Conservation (phyloP, 192 early-diverging fungal species). For the Spizellomyces sp. region DNA sequence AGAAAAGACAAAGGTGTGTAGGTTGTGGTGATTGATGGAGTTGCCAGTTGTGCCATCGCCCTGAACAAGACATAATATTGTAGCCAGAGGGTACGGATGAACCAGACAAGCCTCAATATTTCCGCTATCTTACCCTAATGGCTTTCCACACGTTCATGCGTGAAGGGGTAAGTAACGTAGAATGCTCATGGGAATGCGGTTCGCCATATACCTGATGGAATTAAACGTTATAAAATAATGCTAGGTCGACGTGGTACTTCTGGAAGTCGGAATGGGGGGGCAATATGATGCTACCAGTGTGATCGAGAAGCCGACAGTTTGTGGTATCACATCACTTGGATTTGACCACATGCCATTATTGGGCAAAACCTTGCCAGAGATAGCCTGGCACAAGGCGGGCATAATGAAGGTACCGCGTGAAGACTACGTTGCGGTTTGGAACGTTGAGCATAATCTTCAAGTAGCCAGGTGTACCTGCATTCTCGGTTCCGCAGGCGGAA, state of each 20-base stretch:
- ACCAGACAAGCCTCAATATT: constrained; percentile 74
- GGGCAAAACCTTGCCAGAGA: constrained; percentile 71
- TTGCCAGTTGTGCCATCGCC: too few species aligned
- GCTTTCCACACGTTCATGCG: constrained; percentile 85
- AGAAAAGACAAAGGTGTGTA: constrained; percentile 43
- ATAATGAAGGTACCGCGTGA: constrained; percentile 62
- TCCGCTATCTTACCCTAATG: constrained; percentile 87
- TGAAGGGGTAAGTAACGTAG: constrained; percentile 54
- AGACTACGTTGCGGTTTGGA: not conserved
- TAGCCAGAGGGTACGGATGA: not conserved
- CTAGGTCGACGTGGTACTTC: constrained; percentile 67
- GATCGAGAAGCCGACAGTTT: constrained; percentile 54
- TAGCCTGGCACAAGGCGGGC: constrained; percentile 80
- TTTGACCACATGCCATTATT: constrained; percentile 74
- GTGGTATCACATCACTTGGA: constrained; percentile 74
- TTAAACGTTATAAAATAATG: not conserved
- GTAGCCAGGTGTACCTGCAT: constrained; percentile 64
- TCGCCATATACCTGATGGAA: not conserved
- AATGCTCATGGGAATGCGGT: constrained; percentile 1
- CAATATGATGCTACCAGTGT: constrained; percentile 87
- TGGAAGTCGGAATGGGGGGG: constrained; percentile 88
- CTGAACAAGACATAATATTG: not conserved
- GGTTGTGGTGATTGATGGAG: not conserved
- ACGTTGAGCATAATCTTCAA: constrained; percentile 6
- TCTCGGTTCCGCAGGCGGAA: constrained; percentile 71